Percentiles rank a stretch among this genome's conserved stretches.
These are phyloP conservation scores for Pichiaceae sp. DNA, from an alignment of 1,139 yeast genomes.

Conservation along the genomic window DNA sequence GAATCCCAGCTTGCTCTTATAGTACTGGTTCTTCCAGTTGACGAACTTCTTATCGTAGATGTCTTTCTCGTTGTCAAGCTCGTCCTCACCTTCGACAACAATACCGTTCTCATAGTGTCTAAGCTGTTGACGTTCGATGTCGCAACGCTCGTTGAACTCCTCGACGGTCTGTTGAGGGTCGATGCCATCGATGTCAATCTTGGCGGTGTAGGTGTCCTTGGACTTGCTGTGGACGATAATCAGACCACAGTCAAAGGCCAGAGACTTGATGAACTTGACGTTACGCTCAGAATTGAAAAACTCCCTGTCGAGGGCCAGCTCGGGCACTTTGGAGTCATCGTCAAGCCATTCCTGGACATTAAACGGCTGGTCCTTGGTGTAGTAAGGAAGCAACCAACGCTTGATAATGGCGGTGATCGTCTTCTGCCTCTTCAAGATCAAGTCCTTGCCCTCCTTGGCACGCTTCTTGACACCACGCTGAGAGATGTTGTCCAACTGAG, in stretches of 20 bases:
- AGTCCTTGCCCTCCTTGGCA: slow-evolving; percentile 54
- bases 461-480: slow-evolving; percentile 64
- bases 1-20: slow-evolving; percentile 68
- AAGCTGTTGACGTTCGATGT: slow-evolving; percentile 35
- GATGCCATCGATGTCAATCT: slow-evolving; percentile 68
- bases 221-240: slow-evolving; percentile 55
- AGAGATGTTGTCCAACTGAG: slow-evolving; percentile 73
- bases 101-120: slow-evolving; percentile 70
- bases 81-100: slow-evolving; percentile 51
- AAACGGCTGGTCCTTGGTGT: slow-evolving; percentile 21
- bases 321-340: slow-evolving; percentile 38
- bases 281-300: slow-evolving; percentile 37
- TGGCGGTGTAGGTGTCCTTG: slow-evolving; percentile 44
- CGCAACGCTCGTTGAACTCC: slow-evolving; percentile 44
- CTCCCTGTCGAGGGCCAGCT: slow-evolving; percentile 39
- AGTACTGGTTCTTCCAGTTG: slow-evolving; percentile 77
- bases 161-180: slow-evolving; percentile 57
- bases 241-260: slow-evolving; percentile 62
- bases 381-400: slow-evolving; percentile 57
- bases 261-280: slow-evolving; percentile 49
- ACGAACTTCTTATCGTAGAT: slow-evolving; percentile 68
- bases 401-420: slow-evolving; percentile 50
- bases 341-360: slow-evolving; percentile 24
- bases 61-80: slow-evolving; percentile 52
- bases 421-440: slow-evolving; percentile 67